Evolutionary conservation across 1,139 yeast species (phyloP), one percentile per base, ranked within the genome.

Genomic region (Suhomyces choctaworum): DNA sequence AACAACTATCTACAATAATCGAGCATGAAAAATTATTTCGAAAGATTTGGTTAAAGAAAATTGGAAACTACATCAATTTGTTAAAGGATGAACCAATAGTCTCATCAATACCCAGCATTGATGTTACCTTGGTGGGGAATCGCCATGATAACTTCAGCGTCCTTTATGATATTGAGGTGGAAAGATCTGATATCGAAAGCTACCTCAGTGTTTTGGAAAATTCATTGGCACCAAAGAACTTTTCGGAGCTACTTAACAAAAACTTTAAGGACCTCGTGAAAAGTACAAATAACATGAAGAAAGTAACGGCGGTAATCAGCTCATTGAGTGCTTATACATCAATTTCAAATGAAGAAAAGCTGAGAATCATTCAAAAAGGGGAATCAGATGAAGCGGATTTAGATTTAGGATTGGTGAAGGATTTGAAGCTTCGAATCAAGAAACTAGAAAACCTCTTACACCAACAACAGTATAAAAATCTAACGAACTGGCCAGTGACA

Each of bases 381-480:
- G 46, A 46, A 25, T 30, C 16, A 27, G 45, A 37, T 20, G 55
- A 38, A 8, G 41, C 31, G 10, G 62, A 57, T 3, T 46, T 49
- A 35, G 71, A 69, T 42, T 51, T 63, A 27, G 62, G 67, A 27
- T 46, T 75, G 9, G 62, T 80, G 4, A 70, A 68, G 44, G 85
- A 84, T 0, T 75, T 82, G 41, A 76, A 78, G 48, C 57, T 67
- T 13, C 59, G 89, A 37, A 80, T 83, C 16, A 73, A 69, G 45
- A 82, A 80, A 46, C 62, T 83, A 31, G 94, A 84, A 48, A 78
- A 73, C 39, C 57, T 82, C 21, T 56, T 84, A 10, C 89, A 82
- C 51, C 87, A 82, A 46, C 80, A 76, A 30, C 83, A 76, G 43
- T 78, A 73, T 50, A 73, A 74, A 33, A 75, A 78, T 40, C 63